Percentiles rank a stretch among this genome's conserved stretches.
These are phyloP conservation scores for Aspergillus panamensis DNA, from an alignment of 495 filamentous ascomycete genomes.

Conservation along the genomic window DNA sequence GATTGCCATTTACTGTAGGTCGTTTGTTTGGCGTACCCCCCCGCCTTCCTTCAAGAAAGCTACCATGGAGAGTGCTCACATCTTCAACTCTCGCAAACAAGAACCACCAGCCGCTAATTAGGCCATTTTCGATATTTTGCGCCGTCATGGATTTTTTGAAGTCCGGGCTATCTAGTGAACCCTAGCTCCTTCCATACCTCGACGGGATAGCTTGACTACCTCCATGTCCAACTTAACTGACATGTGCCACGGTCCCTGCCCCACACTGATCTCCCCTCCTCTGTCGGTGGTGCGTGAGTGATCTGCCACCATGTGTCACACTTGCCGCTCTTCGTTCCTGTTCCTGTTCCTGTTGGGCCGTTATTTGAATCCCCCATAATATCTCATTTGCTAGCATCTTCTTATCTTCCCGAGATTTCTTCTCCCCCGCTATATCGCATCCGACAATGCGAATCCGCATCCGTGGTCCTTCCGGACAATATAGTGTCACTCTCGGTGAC, in stretches of 20 bases:
- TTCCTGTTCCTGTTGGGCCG: neutral
- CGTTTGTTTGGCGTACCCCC: neutral
- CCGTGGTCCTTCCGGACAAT: slow-evolving; percentile 58
- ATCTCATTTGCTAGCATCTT: neutral
- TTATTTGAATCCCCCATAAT: neutral
- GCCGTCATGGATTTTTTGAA: no score
- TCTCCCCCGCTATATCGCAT: neutral
- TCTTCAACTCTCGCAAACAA: neutral
- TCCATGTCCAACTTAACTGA: neutral
- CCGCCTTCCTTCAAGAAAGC: neutral
- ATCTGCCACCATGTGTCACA: neutral
- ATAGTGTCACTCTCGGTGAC: slow-evolving; percentile 61
- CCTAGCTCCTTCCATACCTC: no score
- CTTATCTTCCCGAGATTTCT: neutral
- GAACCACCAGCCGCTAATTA: no score
- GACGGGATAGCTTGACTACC: no score
- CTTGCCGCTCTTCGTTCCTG: neutral
- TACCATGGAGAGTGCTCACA: neutral
- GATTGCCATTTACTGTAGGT: no score
- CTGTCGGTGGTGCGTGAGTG: no score
- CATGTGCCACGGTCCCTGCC: neutral
- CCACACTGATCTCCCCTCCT: neutral
- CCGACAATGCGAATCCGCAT: slow-evolving; percentile 58
- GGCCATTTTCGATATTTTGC: no score
- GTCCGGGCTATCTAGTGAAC: no score